Evolutionary conservation across 2,329 filamentous ascomycete genomes (phyloP), one percentile per base, ranked within the genome.

Genomic region (Phialocephala sp.): DNA sequence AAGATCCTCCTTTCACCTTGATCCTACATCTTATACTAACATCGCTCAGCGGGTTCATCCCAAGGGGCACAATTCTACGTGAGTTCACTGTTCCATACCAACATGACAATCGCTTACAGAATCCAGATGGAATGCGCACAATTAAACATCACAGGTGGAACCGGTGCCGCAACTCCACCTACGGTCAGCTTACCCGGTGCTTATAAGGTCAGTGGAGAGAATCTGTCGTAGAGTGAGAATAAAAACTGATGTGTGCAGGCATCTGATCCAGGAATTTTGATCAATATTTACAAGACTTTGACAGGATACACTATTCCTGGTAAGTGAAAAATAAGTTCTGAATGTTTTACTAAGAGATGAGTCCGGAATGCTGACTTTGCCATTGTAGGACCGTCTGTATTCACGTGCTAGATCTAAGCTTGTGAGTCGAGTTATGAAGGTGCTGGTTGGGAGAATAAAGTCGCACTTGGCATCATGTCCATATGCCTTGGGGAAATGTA

Each of bases 31-130:
- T 18, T 35, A 37, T 8, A 47, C 56, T 56, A 37, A 65, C n/a
- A 59, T 15, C 9, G 5, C 68, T 72, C 12, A 80, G 76, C 62
- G 80, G 77, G 59, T 76, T 77, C 12, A 1, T 59, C 58, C 5
- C 56, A 62, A 24, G 81, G 80, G 1, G 81, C 82, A 12, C 82
- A 84, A 74, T 82, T 85, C 72, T 83, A 83, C 70, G 74, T 79
- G 37, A 55, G 67, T 61, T 65, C 18, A 20, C 35, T 24, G 20
- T 35, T 14, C 12, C n/a, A 15, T 11, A 24, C 8, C 11, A 9
- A 18, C 24, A 11, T 52, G 39, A 60, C 4, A 15, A 50, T 4
- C 35, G 43, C 59, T 63, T 15, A 50, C 35, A 41, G 8, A n/a
- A 27, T 35, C 15, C 37, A 79, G 77, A 80, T 81, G 79, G 79